Evolutionary conservation across 2,329 filamentous ascomycete species (phyloP).

Genomic region (Aspergillus sp.): DNA sequence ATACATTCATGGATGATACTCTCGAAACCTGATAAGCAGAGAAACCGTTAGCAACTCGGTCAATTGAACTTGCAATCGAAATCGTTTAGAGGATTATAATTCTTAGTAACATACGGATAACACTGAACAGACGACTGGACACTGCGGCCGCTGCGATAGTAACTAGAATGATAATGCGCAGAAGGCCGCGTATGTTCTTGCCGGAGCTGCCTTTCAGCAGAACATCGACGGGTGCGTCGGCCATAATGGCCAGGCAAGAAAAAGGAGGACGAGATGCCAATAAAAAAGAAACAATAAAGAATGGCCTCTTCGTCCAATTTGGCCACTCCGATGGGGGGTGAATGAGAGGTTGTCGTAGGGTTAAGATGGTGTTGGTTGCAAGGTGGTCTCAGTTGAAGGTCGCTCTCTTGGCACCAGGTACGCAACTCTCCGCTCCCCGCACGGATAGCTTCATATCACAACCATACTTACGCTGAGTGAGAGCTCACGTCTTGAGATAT

Average conservation of each 20-base stretch:
- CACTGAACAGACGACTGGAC: conserved; percentile 91
- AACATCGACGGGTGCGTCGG: conserved; percentile 43
- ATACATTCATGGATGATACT: conserved; percentile 99
- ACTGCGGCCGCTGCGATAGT: conserved; percentile 89
- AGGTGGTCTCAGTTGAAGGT: conserved; percentile 36
- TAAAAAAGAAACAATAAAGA: conserved; percentile 16
- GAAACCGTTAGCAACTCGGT: conserved; percentile 6
- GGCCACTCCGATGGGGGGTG: background rate
- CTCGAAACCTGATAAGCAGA: conserved; percentile 66
- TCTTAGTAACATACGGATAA: conserved; percentile 67
- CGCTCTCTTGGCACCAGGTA: conserved; percentile 27
- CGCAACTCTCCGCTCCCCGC: conserved; percentile 21
- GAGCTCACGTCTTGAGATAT: background rate
- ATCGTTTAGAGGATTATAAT: background rate
- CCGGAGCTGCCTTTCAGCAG: conserved; percentile 72
- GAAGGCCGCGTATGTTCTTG: conserved; percentile 72
- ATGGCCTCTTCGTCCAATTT: conserved; percentile 13
- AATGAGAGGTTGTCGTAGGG: conserved; percentile 16
- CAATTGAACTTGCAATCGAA: background rate
- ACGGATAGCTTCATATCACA: conserved; percentile 9
- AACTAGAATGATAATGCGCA: conserved; percentile 82
- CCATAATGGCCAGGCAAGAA: conserved; percentile 37
- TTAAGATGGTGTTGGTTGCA: conserved; percentile 24
- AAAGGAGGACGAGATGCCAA: conserved; percentile 25
- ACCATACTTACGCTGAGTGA: background rate